Evolutionary conservation across 768 basidiomycete species (phyloP).

Genomic region (Boletus subcaerulescens): DNA sequence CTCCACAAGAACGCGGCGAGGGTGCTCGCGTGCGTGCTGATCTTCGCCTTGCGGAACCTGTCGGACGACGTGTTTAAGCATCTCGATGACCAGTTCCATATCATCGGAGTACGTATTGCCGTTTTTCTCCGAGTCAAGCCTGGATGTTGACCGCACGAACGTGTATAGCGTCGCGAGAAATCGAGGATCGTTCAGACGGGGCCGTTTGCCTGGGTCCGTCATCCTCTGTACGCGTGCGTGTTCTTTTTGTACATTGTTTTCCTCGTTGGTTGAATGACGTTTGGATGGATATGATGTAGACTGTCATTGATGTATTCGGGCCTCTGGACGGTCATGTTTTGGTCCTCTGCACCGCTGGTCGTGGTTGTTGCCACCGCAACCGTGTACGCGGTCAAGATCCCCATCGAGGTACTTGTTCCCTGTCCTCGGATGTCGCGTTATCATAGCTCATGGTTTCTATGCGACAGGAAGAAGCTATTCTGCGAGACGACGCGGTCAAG

Average conservation of each 20-base stretch:
- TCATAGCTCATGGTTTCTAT: neutral
- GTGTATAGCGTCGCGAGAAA: constrained; percentile 8
- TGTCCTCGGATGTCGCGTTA: neutral
- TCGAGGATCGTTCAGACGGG: constrained; percentile 11
- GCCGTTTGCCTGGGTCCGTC: constrained; percentile 13
- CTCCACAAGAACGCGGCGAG: neutral
- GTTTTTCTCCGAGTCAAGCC: neutral
- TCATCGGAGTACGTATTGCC: neutral
- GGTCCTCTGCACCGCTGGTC: constrained; percentile 9
- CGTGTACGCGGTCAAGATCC: constrained; percentile 1
- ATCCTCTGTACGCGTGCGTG: constrained; percentile 12
- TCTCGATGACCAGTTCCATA: constrained; percentile 4
- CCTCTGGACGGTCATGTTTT: constrained; percentile 3
- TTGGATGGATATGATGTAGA: neutral
- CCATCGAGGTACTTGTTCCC: constrained; percentile 2
- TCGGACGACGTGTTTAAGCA: neutral
- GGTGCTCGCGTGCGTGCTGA: neutral
- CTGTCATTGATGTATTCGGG: neutral
- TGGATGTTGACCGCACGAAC: too few relatives aligned
- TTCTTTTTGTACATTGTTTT: too few relatives aligned
- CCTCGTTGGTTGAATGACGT: neutral
- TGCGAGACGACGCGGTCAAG: neutral
- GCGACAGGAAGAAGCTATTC: constrained; percentile 6
- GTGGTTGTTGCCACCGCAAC: neutral
- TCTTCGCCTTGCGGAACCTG: neutral